phyloP scores from a whole-genome alignment of 1,284 basidiomycete species.

The Leccinum pachyderme region DNA sequence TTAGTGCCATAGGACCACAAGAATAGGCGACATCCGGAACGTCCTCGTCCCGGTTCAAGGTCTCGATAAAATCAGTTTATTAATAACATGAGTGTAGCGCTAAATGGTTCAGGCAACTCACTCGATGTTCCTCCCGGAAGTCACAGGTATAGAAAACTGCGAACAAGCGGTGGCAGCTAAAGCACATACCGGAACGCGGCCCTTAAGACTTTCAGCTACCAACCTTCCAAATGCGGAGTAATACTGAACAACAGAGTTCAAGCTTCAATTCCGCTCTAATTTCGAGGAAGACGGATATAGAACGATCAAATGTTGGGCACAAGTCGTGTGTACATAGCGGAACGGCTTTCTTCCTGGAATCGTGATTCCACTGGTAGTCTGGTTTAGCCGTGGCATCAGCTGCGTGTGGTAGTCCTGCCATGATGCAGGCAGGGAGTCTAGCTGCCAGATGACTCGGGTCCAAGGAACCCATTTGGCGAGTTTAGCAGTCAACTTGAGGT shows the following conservation, averaged over 20 bases:
- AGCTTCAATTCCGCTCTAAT: background rate
- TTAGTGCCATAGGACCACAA: conserved; percentile 3
- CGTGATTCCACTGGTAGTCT: background rate
- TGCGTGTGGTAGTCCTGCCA: background rate
- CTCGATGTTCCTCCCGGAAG: background rate
- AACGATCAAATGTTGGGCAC: conserved; percentile 1
- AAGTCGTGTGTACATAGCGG: background rate
- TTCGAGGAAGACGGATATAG: background rate
- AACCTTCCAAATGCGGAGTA: background rate
- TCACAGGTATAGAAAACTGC: background rate
- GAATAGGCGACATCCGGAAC: conserved; percentile 15
- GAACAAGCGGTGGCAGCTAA: background rate
- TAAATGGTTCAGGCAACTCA: background rate
- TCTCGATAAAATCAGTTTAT: background rate
- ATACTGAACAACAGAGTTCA: no score
- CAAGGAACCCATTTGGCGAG: background rate
- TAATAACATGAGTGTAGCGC: background rate
- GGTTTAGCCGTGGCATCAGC: background rate
- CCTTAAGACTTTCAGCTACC: background rate
- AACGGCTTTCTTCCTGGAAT: background rate
- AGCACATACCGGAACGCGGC: background rate
- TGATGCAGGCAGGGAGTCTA: background rate
- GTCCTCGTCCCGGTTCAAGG: background rate
- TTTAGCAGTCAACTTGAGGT: background rate
- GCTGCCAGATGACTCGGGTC: no score